Evolutionary conservation across 2,329 filamentous ascomycete species (phyloP), one percentile per base, ranked within the genome.

Genomic region (Arthrocladium fulminans): DNA sequence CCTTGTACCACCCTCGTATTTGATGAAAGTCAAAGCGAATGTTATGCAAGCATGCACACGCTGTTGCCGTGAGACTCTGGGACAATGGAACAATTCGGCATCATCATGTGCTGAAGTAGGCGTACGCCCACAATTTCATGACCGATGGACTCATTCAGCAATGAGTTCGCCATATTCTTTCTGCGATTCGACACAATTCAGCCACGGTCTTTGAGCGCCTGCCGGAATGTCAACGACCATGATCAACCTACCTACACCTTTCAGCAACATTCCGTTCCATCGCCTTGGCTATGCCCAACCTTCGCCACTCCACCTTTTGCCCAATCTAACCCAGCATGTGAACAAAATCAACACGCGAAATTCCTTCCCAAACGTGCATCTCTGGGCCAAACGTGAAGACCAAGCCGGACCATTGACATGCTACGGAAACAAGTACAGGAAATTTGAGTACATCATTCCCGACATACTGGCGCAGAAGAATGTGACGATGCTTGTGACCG

Each of bases 381-480:
- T 66, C 44, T 61, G 57, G 55, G 48, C 57, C 41, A 66, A 66
- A 54, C 57, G 63, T 23, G 63, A 66, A 57, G 63, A 66, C 54
- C 63, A 65, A 34, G 54, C 56, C 44, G 60, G 62, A 15, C 62
- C 63, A 5, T 57, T 66, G 24, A 59, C 63, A 42, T 62, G 59
- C 47, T 51, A 63, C 23, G 63, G 63, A 12, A 66, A 66, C 56
- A 66, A 66, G 56, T 66, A 66, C 55, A 62, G 63, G 47, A 66
- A 66, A 51, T 57, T 66, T 25, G 63, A 66, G 53, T 66, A 66
- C 51, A 61, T 66, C 34, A 52, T 65, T 3, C 63, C 63, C 0
- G 62, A 66, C 35, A 63, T 66, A 13, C 56, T 63, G 17, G 32
- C 44, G 5, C 44, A 29, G n/a, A 47, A 47, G 34, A 22, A 47